Evolutionary conservation across 2,329 filamentous ascomycete species (phyloP).

Genomic region (Hypoxylon sp.): DNA sequence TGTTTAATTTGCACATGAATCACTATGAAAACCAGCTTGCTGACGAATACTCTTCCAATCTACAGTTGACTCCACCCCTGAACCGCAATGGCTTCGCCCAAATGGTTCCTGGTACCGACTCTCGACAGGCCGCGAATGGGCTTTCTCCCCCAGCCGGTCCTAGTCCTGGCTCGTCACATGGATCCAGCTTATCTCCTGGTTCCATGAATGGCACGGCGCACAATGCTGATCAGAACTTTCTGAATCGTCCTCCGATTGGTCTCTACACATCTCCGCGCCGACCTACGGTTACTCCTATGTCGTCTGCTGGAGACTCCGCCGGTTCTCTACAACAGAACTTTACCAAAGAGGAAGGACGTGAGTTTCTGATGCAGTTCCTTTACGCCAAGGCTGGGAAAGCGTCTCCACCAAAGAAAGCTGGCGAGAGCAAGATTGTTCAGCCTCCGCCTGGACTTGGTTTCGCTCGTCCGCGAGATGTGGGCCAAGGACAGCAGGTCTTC

Average conservation of each 20-base stretch:
- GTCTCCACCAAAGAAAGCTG: background rate
- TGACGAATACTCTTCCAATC: conserved; percentile 3
- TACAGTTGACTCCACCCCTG: background rate
- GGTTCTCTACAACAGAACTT: background rate
- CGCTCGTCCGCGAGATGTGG: background rate
- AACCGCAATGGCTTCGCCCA: background rate
- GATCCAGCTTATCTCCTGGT: background rate
- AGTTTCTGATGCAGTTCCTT: background rate
- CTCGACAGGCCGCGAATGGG: background rate
- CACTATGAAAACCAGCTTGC: background rate
- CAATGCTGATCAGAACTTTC: background rate
- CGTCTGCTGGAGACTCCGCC: background rate
- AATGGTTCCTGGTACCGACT: no score
- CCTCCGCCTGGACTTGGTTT: background rate
- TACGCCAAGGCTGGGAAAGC: background rate
- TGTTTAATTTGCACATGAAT: background rate
- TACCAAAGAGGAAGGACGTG: background rate
- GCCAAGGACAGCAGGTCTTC: background rate
- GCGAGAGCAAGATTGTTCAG: background rate
- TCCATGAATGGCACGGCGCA: background rate
- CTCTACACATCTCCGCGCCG: background rate
- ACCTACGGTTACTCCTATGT: background rate
- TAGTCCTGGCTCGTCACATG: background rate
- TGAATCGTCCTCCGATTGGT: background rate
- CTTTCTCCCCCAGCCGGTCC: background rate